phyloP scores from a whole-genome alignment of 331 rosid species.

The Phaseolus coccineus region DNA sequence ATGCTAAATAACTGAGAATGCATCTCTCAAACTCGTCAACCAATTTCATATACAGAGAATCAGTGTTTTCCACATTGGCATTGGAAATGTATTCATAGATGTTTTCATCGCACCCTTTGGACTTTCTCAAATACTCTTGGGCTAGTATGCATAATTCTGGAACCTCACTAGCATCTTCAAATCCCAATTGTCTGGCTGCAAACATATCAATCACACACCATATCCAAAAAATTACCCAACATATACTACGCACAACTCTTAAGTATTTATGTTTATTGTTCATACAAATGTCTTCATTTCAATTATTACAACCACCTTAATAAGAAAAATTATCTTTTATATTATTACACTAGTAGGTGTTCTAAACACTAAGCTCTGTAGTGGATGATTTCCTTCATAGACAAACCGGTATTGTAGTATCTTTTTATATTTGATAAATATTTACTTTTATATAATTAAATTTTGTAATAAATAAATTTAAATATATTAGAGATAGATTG shows the following conservation, averaged over 20 bases:
- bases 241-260: background rate
- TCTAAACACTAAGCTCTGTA: too few relatives aligned
- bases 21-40: slow-evolving; percentile 75
- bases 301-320: background rate
- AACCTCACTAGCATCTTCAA: slow-evolving; percentile 62
- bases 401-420: background rate
- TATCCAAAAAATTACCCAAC: background rate
- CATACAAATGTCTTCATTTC: too few relatives aligned
- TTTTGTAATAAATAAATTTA: background rate
- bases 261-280: too few relatives aligned
- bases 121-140: slow-evolving; percentile 59
- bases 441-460: background rate
- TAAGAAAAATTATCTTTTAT: background rate
- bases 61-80: slow-evolving; percentile 42
- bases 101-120: slow-evolving; percentile 63
- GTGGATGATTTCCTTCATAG: background rate
- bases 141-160: slow-evolving; percentile 68
- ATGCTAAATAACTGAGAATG: slow-evolving; percentile 76
- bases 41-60: slow-evolving; percentile 52
- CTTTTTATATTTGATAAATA: too few relatives aligned
- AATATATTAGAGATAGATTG: background rate
- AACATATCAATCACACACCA: background rate
- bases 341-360: too few relatives aligned
- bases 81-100: slow-evolving; percentile 58
- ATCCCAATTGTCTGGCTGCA: slow-evolving; percentile 82